Evolutionary conservation across 257 asterid species (phyloP).

Genomic region (Phtheirospermum japonicum): DNA sequence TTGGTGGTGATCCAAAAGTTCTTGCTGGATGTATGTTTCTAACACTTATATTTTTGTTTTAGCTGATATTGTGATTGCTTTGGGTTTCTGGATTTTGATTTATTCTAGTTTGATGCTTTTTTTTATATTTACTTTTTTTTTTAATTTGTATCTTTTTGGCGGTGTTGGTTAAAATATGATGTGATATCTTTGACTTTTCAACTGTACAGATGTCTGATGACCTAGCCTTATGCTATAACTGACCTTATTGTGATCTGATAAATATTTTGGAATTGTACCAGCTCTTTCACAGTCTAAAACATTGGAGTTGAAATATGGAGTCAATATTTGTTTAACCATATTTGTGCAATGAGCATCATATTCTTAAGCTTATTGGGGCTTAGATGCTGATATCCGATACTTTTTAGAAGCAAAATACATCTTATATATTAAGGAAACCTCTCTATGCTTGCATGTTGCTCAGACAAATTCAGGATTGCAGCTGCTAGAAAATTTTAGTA

Average conservation of each 20-base stretch:
- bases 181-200: not conserved
- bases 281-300: conserved; percentile 9
- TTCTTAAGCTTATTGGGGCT: conserved; percentile 1
- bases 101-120: not conserved
- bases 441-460: conserved; percentile 2
- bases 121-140: no score
- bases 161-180: no score
- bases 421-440: not conserved
- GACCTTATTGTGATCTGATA: not conserved
- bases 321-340: not conserved
- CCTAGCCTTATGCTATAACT: not conserved
- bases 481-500: not conserved
- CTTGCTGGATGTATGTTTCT: conserved; percentile 87
- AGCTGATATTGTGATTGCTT: conserved; percentile 21
- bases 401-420: not conserved
- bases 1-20: conserved; percentile 95
- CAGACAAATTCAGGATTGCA: conserved; percentile 6
- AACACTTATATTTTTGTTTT: conserved; percentile 18
- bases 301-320: conserved; percentile 6
- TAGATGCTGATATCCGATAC: conserved; percentile 8
- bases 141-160: not conserved
- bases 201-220: conserved; percentile 20
- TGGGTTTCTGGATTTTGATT: conserved; percentile 24
- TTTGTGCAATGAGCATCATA: conserved; percentile 12
- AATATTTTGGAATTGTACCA: not conserved